A percentile compares a stretch with the other conserved stretches of the same genome.
Evolutionary conservation across 345 rosid genomes (phyloP).

Genomic region (Geranium brycei): DNA sequence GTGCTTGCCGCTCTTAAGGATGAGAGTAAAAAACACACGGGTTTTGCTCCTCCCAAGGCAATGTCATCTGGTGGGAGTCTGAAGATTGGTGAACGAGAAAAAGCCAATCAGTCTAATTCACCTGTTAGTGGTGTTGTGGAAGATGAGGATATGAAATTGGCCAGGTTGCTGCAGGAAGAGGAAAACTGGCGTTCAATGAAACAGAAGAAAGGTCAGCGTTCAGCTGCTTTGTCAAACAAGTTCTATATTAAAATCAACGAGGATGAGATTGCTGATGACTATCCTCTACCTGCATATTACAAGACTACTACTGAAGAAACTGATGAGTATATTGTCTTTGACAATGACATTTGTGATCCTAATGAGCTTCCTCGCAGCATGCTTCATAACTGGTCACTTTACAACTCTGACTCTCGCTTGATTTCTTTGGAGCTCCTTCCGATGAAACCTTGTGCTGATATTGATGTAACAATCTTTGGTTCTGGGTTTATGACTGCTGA

Average conservation of each 20-base stretch:
- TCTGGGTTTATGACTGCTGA: conserved; percentile 59
- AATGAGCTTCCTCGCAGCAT: conserved; percentile 49
- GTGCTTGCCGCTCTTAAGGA: conserved; percentile 44
- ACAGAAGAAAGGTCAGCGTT: conserved; percentile 30
- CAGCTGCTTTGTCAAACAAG: conserved; percentile 35
- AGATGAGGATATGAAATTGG: conserved; percentile 51
- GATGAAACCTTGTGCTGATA: conserved; percentile 53
- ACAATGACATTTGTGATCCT: conserved; percentile 23
- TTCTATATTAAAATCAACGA: conserved; percentile 65
- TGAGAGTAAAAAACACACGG: conserved; percentile 24
- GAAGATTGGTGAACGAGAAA: conserved; percentile 23
- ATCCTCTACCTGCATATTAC: conserved; percentile 77
- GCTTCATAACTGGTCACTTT: conserved; percentile 81
- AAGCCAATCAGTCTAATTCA: conserved; percentile 12
- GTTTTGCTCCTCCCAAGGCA: conserved; percentile 11
- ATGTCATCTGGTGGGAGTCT: conserved; percentile 20
- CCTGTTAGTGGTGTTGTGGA: conserved; percentile 27
- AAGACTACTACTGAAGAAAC: conserved; percentile 41
- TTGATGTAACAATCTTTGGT: conserved; percentile 66
- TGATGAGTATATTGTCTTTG: conserved; percentile 49
- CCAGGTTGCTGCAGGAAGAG: conserved; percentile 58
- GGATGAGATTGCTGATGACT: conserved; percentile 72
- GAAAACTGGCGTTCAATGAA: conserved; percentile 50
- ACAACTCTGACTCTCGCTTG: conserved; percentile 57
- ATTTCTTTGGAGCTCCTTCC: conserved; percentile 80